These are phyloP conservation scores for Beta corolliflora DNA, from an alignment of 179 eudicot species.

Conservation along the genomic window DNA sequence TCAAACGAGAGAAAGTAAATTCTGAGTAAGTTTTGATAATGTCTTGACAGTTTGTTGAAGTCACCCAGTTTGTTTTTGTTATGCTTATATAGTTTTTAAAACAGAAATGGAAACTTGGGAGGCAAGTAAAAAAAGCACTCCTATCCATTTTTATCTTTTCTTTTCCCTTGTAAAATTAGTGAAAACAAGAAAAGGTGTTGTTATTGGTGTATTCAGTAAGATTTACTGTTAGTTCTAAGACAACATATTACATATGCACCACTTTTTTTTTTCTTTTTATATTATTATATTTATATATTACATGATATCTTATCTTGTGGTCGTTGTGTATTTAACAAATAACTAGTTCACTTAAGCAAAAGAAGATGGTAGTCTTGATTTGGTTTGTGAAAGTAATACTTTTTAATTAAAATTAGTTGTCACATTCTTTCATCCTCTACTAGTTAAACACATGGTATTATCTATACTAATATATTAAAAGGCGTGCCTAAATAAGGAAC, in stretches of 20 bases:
- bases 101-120: conserved; percentile 23
- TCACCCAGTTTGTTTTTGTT: not conserved
- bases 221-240: conserved; percentile 26
- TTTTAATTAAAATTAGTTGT: no score
- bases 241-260: not conserved
- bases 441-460: no score
- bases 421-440: no score
- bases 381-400: no score
- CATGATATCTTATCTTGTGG: not conserved
- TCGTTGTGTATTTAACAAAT: not conserved
- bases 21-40: not conserved
- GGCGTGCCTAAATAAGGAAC: no score
- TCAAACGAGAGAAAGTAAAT: not conserved
- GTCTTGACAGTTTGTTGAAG: not conserved
- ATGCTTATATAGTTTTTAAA: conserved; percentile 22
- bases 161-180: not conserved
- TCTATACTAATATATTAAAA: no score
- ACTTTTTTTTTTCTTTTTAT: not conserved
- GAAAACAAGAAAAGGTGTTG: not conserved
- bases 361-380: no score
- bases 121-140: conserved; percentile 10
- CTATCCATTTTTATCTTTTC: not conserved
- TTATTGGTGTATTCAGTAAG: conserved; percentile 26
- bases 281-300: not conserved
- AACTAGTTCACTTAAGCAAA: not conserved